A percentile compares a stretch with the other conserved stretches of the same genome.
Conservation (phyloP, 2,329 filamentous ascomycete genomes). For the Dactylonectria macrodidyma region DNA sequence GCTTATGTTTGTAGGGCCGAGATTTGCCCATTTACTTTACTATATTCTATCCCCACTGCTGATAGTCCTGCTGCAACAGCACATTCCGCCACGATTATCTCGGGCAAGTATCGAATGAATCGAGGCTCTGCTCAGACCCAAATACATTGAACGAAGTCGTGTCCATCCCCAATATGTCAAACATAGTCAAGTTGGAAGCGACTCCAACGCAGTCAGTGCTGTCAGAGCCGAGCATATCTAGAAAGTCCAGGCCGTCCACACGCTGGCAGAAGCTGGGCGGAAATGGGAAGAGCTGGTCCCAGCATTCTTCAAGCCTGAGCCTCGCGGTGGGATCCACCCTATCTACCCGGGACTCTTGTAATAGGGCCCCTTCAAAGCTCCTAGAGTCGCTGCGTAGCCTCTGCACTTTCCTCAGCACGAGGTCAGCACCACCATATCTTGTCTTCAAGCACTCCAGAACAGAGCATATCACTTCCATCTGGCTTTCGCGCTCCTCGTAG, state of each 20-base stretch:
- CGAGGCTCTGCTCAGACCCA: neutral
- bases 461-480: conserved; percentile 3
- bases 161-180: neutral
- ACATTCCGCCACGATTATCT: no score
- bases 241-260: conserved; percentile 5
- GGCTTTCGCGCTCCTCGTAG: neutral
- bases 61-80: no score
- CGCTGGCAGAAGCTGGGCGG: conserved; percentile 10
- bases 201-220: neutral
- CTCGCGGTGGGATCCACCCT: no score
- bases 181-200: neutral
- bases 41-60: no score
- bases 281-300: conserved; percentile 20
- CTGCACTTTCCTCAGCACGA: conserved; percentile 18
- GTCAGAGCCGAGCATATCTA: neutral
- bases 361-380: neutral
- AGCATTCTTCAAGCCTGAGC: neutral
- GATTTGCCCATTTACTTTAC: no score
- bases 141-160: neutral
- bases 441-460: conserved; percentile 5
- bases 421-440: conserved; percentile 14
- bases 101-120: neutral
- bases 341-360: no score
- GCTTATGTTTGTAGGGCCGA: no score
- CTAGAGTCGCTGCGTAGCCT: neutral